Percentiles rank a stretch among this genome's conserved stretches.
phyloP scores from a whole-genome alignment of 1,284 basidiomycete species.

The Tilletia indica region DNA sequence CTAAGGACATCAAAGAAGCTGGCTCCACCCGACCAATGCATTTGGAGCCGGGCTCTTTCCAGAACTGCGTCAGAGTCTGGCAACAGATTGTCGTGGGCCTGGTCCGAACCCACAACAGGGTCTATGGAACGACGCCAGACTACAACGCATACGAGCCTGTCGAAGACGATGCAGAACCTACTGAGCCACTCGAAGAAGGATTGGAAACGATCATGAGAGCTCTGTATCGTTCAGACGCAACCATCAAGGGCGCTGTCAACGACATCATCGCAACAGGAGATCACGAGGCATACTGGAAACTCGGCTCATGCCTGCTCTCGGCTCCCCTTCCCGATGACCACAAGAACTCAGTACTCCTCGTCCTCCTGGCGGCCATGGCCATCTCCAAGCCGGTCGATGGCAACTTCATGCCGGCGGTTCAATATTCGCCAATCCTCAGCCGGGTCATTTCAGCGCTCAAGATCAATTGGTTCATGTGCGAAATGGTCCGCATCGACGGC shows the following conservation, averaged over 20 bases:
- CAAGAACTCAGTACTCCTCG: neutral
- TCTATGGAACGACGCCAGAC: neutral
- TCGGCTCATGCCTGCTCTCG: neutral
- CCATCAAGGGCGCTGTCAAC: too few species aligned
- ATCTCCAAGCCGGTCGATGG: neutral
- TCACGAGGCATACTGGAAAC: too few species aligned
- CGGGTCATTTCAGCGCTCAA: neutral
- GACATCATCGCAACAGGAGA: too few species aligned
- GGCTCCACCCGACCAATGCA: too few species aligned
- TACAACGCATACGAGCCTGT: neutral
- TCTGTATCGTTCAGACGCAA: neutral
- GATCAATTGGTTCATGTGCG: neutral
- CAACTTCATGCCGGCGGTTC: neutral
- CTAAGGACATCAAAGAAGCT: too few species aligned
- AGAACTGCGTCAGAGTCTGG: neutral
- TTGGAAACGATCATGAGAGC: neutral
- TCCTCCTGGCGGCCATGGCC: neutral
- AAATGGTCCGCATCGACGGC: neutral
- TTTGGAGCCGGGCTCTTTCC: too few species aligned
- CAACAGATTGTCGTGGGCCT: neutral
- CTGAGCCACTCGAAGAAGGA: neutral
- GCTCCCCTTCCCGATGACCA: neutral
- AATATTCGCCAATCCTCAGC: neutral
- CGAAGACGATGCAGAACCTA: too few species aligned
- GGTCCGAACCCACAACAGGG: neutral